phyloP scores from a whole-genome alignment of 805 yeast genomes.

The Saccharomycopsis sp. region DNA sequence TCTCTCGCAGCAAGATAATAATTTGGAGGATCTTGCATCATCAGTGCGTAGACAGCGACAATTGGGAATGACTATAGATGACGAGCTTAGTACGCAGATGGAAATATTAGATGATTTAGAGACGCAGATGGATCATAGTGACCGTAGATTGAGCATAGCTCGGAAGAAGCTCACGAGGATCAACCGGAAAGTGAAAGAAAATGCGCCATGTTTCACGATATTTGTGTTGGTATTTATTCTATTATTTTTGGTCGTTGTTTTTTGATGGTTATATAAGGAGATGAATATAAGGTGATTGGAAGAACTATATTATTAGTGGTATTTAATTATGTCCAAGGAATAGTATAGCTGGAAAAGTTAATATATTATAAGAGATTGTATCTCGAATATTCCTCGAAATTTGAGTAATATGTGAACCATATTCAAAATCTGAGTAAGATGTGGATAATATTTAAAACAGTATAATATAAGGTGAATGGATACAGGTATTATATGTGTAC shows the following conservation, averaged over 20 bases:
- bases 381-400: too few species aligned
- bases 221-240: slow-evolving; percentile 37
- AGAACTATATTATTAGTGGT: too few species aligned
- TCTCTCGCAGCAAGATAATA: slow-evolving; percentile 39
- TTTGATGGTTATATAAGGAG: slow-evolving; percentile 25
- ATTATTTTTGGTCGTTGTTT: slow-evolving; percentile 36
- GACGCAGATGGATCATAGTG: slow-evolving; percentile 37
- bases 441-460: too few species aligned
- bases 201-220: slow-evolving; percentile 46
- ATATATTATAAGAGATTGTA: too few species aligned
- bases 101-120: slow-evolving; percentile 46
- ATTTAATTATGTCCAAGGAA: too few species aligned
- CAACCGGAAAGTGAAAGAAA: slow-evolving; percentile 36
- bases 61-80: slow-evolving; percentile 40
- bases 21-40: slow-evolving; percentile 34
- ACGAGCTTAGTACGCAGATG: slow-evolving; percentile 43
- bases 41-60: slow-evolving; percentile 40
- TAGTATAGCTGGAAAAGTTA: too few species aligned
- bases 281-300: too few species aligned
- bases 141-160: slow-evolving; percentile 36
- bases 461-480: too few species aligned
- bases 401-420: too few species aligned
- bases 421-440: too few species aligned
- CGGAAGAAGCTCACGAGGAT: slow-evolving; percentile 34
- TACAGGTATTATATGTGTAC: too few species aligned